Percentiles rank a stretch among this genome's conserved stretches.
These are phyloP conservation scores for Nicotiana attenuata DNA, from an alignment of 257 asterid genomes.

Conservation along the genomic window DNA sequence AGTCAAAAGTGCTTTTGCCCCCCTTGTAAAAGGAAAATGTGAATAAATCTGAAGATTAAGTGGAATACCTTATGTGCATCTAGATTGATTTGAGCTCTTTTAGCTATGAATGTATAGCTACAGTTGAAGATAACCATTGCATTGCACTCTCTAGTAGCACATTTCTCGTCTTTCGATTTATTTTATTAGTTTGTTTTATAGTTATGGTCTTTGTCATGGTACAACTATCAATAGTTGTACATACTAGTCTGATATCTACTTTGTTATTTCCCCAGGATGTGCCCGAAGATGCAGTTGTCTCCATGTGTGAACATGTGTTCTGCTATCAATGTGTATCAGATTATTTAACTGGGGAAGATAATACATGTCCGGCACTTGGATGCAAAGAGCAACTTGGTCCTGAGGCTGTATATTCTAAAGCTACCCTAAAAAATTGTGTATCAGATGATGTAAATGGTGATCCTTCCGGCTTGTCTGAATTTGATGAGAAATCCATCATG, in stretches of 20 bases:
- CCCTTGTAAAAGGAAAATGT: background rate
- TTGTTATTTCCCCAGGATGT: constrained; percentile 56
- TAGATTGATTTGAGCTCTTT: background rate
- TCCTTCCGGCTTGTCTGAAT: constrained; percentile 29
- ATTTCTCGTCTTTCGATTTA: background rate
- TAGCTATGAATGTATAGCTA: background rate
- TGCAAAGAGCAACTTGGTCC: constrained; percentile 90
- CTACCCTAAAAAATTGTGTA: constrained; percentile 57
- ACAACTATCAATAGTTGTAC: background rate
- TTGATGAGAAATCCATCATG: constrained; percentile 43
- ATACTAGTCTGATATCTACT: background rate
- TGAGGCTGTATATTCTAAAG: constrained; percentile 65
- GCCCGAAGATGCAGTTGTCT: constrained; percentile 95
- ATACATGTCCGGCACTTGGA: constrained; percentile 70
- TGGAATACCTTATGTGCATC: background rate
- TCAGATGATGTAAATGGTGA: constrained; percentile 44
- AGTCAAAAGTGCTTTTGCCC: background rate
- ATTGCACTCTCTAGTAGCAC: background rate
- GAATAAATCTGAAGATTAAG: constrained; percentile 1
- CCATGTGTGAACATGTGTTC: constrained; percentile 92
- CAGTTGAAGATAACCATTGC: background rate
- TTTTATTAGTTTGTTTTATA: background rate
- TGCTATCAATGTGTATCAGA: constrained; percentile 90
- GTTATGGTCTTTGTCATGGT: background rate
- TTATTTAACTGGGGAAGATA: constrained; percentile 78